Evolutionary conservation across 148 eudicot species (phyloP), one percentile per base, ranked within the genome.

Genomic region (Camellia sinensis): DNA sequence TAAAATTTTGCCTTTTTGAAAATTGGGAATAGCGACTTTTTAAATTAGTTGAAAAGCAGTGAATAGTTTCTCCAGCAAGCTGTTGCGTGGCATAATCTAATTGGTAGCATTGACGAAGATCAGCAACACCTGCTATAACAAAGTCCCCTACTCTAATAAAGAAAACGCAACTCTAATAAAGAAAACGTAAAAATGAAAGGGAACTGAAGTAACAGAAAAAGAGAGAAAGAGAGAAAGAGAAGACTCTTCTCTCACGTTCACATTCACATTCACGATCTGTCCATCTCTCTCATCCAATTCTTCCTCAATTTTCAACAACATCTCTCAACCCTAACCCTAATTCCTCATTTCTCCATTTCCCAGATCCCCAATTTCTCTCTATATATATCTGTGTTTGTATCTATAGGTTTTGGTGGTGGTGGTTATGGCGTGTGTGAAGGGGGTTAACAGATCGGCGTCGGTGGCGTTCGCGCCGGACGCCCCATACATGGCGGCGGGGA

Each of bases 401-500:
- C 21, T 79, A 43, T 56, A 44, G 41, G 41, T 19, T 21, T 0
- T n/a, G 67, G 43, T 22, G 15, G 88, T 94, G 94, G 84, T n/a
- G 56, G 43, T 22, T 21, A 90, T 94, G 94, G 84, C 89, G 79
- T 78, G 84, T 75, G 83, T 95, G 63, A 95, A 91, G 86, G 88
- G 87, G 59, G 92, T 85, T 46, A 87, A 80, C 78, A 80, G 99
- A 91, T 92, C 98, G 85, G 99, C 97, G 52, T 83, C 92, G 84
- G 94, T 84, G 86, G 95, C 94, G 74, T 87, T 95, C 60, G 77
- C 98, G 78, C 97, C 99, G 56, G 97, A 93, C 50, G 82, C 88
- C 9, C 91, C 92, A 21, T 95, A 86, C 83, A 73, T 95, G 76
- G 97, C 95, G 45, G 91, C 99, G 29, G 97, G 95, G 18, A 95